A percentile compares a stretch with the other conserved stretches of the same genome.
Conservation (phyloP, 768 basidiomycete species). For the Postia placenta region DNA sequence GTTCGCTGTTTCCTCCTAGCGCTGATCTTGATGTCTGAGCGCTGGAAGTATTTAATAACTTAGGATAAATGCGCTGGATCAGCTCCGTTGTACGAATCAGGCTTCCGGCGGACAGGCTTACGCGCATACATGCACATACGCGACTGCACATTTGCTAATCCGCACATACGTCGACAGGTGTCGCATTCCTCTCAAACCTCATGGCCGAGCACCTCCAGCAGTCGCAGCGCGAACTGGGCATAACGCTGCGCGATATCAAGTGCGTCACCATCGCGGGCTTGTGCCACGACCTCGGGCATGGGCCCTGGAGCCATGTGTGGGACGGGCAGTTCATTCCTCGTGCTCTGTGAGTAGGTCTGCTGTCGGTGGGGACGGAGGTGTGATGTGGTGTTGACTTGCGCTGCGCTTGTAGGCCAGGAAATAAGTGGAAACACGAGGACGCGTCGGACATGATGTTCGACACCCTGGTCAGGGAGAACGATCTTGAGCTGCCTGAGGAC, state of each 20-base stretch:
- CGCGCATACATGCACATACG: background rate
- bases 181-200: conserved; percentile 64
- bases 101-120: too few relatives aligned
- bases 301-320: conserved; percentile 86
- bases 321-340: conserved; percentile 65
- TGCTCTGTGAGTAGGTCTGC: conserved; percentile 45
- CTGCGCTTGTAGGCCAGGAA: conserved; percentile 32
- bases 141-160: background rate
- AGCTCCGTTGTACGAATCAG: too few relatives aligned
- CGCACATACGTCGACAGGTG: conserved; percentile 45
- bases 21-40: too few relatives aligned
- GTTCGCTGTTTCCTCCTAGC: too few relatives aligned
- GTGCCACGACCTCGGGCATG: conserved; percentile 83
- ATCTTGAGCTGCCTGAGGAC: conserved; percentile 38
- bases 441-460: conserved; percentile 84
- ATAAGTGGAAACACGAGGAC: conserved; percentile 67
- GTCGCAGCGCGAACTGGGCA: conserved; percentile 54
- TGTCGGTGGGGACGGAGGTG: too few relatives aligned
- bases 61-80: background rate
- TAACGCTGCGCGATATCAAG: conserved; percentile 64
- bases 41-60: too few relatives aligned
- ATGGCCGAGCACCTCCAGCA: conserved; percentile 52
- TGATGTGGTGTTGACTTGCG: background rate
- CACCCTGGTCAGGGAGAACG: conserved; percentile 51
- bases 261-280: conserved; percentile 79